Percentiles rank a stretch among this genome's conserved stretches.
Conservation (phyloP, 495 filamentous ascomycete genomes). For the Stereocaulon alpinum region DNA sequence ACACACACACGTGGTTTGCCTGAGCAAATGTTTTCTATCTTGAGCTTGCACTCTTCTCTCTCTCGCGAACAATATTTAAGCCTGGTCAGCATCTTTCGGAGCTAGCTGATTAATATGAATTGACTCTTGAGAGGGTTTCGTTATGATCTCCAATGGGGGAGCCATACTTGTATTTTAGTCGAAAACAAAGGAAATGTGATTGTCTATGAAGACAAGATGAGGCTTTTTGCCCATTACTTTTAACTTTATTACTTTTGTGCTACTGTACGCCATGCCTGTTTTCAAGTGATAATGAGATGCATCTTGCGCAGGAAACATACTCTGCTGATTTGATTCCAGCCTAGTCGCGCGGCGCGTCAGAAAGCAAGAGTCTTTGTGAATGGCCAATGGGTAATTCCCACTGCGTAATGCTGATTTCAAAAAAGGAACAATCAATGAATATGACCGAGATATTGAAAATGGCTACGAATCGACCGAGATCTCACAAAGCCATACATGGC, state of each 20-base stretch:
- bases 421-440: too few relatives aligned
- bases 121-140: neutral
- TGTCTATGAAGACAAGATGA: neutral
- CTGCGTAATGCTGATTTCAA: too few relatives aligned
- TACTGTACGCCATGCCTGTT: neutral
- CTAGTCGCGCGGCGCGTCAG: neutral
- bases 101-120: conserved; percentile 1
- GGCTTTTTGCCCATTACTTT: neutral
- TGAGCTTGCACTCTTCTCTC: conserved; percentile 9
- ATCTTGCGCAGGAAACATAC: too few relatives aligned
- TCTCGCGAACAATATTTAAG: neutral
- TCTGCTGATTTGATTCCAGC: too few relatives aligned
- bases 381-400: too few relatives aligned
- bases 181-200: conserved; percentile 7
- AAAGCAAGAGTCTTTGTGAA: neutral
- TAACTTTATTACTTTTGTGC: neutral
- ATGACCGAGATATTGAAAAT: too few relatives aligned
- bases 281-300: neutral
- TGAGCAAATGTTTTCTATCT: neutral
- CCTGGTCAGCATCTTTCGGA: neutral
- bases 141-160: neutral
- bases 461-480: too few relatives aligned
- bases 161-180: conserved; percentile 5
- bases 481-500: too few relatives aligned
- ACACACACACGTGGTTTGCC: neutral